These are phyloP conservation scores for Turnera subulata DNA, from an alignment of 345 rosid genomes.

Conservation along the genomic window DNA sequence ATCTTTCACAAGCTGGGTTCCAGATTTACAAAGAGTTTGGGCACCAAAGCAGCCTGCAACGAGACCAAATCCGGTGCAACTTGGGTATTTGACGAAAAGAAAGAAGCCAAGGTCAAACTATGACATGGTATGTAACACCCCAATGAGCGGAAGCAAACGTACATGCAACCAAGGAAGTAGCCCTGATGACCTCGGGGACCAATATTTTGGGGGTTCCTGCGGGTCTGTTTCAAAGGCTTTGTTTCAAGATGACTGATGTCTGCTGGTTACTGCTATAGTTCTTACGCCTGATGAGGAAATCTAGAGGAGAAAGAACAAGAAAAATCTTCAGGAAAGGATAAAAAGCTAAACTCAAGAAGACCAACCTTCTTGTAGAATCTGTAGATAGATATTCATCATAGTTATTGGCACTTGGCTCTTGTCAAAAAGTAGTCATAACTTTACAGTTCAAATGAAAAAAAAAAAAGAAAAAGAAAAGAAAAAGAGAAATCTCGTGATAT, in stretches of 20 bases:
- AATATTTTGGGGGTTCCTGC: slow-evolving; percentile 24
- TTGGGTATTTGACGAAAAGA: slow-evolving; percentile 45
- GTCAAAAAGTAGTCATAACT: too few relatives aligned
- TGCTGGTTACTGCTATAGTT: not conserved
- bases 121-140: slow-evolving; percentile 82
- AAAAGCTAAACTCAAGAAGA: too few relatives aligned
- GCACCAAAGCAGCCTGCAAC: slow-evolving; percentile 68
- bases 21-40: slow-evolving; percentile 90
- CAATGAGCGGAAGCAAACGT: slow-evolving; percentile 47
- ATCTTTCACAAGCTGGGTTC: slow-evolving; percentile 77
- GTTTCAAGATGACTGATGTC: slow-evolving; percentile 50
- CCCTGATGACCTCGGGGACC: slow-evolving; percentile 24
- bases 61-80: slow-evolving; percentile 30
- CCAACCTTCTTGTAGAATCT: too few relatives aligned
- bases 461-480: too few relatives aligned
- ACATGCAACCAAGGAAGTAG: slow-evolving; percentile 21
- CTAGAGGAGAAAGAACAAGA: not conserved
- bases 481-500: too few relatives aligned
- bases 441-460: too few relatives aligned
- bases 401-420: too few relatives aligned
- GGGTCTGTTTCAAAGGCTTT: slow-evolving; percentile 66
- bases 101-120: slow-evolving; percentile 37
- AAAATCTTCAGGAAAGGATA: not conserved
- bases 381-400: too few relatives aligned
- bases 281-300: not conserved